Base-by-base conservation (phyloP, 176 grass and related monocot species). In the Eremochloa ophiuroides region DNA sequence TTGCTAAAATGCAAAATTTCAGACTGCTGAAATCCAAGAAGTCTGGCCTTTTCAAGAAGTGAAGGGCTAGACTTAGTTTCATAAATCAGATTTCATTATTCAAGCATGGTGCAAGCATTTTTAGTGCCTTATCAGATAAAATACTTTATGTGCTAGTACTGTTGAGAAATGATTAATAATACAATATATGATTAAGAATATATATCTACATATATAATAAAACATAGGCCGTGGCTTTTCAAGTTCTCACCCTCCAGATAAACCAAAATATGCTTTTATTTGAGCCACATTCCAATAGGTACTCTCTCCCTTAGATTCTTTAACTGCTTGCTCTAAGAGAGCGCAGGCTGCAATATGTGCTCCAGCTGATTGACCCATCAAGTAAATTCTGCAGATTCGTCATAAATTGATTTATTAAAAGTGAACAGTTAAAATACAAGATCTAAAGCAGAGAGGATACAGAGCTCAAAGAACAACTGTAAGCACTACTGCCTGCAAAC, bases 311-410 rank as follows among this genome's bases (percentile, higher is more conserved):
- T 73, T 77, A 18, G 88, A 67, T 92, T 97, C 90, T 89, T 83
- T 94, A 75, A 85, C 40, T 62, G 88, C 87, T 82, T 94, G 95
- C 55, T 87, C 85, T 75, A 97, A 47, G 44, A 97, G 91, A 38
- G 86, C 58, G 4, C 95, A 97, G 48, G 95, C 95, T 5, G 85
- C 67, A 39, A 97, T 97, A 90, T 97, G 95, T 61, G 95, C 92
- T 79, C 95, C 94, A 71, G 94, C 94, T 69, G 94, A 97, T 84
- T 97, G 95, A 39, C 95, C 95, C 92, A 97, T 97, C 81, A 97
- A 83, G 80, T 92, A 91, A 26, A 97, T 88, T 81, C 94, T 97
- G 56, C 37, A 85, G 14, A 50, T 60, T 65, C 8, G 17, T 43
- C 34, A 31, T 79, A 67, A 42, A 61, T 42, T 50, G 48, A n/a